phyloP scores from a whole-genome alignment of 441 rosid genomes.

The Manihot esculenta region DNA sequence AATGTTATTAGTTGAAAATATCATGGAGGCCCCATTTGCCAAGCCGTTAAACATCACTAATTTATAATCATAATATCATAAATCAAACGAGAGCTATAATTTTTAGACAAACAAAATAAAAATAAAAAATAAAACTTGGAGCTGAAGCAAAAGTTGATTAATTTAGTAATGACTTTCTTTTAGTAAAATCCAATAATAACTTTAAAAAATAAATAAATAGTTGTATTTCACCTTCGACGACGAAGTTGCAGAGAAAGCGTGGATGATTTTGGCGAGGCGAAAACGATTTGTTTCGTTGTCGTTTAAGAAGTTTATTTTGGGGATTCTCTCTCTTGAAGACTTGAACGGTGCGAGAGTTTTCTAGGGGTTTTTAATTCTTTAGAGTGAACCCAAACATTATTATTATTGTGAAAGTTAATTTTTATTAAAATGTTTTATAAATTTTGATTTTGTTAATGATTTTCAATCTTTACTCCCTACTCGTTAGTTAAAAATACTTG shows the following conservation, averaged over 20 bases:
- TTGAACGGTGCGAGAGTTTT: neutral
- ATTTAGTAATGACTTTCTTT: too few species aligned
- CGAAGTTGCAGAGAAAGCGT: conserved; percentile 13
- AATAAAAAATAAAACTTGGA: conserved; percentile 6
- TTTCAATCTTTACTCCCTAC: too few species aligned
- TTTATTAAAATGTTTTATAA: too few species aligned
- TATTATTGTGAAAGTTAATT: too few species aligned
- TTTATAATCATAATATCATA: neutral
- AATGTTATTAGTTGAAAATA: conserved; percentile 16
- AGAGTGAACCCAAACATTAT: too few species aligned
- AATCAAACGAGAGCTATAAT: neutral
- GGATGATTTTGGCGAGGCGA: neutral
- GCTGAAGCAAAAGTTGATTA: conserved; percentile 9
- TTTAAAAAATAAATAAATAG: too few species aligned
- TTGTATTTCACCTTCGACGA: neutral
- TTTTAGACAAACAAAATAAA: neutral
- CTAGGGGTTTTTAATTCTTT: neutral
- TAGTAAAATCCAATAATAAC: too few species aligned
- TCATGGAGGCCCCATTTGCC: conserved; percentile 11
- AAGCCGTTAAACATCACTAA: conserved; percentile 18
- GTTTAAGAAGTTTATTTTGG: conserved; percentile 3
- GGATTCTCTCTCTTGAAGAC: neutral
- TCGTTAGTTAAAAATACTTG: too few species aligned
- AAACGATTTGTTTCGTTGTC: conserved; percentile 18
- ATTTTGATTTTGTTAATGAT: too few species aligned